Evolutionary conservation across 2,329 filamentous ascomycete genomes (phyloP).

Genomic region (Monosporascus sp.): DNA sequence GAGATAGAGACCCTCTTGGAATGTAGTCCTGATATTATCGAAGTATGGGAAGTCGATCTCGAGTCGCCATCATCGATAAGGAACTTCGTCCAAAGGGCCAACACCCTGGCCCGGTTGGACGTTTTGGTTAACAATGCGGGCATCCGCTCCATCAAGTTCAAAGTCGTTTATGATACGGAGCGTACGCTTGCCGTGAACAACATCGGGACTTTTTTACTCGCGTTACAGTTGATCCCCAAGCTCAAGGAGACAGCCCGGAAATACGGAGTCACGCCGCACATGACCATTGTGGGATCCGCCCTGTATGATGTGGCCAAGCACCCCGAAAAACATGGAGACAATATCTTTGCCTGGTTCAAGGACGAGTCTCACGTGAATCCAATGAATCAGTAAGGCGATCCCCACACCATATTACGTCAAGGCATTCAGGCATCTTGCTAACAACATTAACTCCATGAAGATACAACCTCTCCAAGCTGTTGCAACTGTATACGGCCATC

Average conservation of each 20-base stretch:
- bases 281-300: conserved; percentile 14
- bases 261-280: conserved; percentile 4
- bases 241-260: conserved; percentile 6
- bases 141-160: too few relatives aligned
- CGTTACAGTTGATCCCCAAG: conserved; percentile 5
- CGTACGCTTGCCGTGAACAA: too few relatives aligned
- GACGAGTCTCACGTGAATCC: conserved; percentile 9
- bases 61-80: too few relatives aligned
- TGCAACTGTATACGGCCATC: conserved; percentile 9
- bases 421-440: not conserved
- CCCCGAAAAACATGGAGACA: conserved; percentile 10
- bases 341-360: conserved; percentile 14
- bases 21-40: conserved; percentile 11
- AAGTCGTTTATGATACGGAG: too few relatives aligned
- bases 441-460: not conserved
- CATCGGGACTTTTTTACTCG: too few relatives aligned
- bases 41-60: too few relatives aligned
- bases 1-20: conserved; percentile 20
- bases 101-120: conserved; percentile 13
- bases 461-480: conserved; percentile 16
- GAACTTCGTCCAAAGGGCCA: conserved; percentile 2
- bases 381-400: conserved; percentile 6
- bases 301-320: conserved; percentile 16
- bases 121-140: conserved; percentile 29
- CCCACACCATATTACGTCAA: too few relatives aligned